phyloP scores from a whole-genome alignment of 2,329 filamentous ascomycete genomes.

The Penicillium brevicompactum region DNA sequence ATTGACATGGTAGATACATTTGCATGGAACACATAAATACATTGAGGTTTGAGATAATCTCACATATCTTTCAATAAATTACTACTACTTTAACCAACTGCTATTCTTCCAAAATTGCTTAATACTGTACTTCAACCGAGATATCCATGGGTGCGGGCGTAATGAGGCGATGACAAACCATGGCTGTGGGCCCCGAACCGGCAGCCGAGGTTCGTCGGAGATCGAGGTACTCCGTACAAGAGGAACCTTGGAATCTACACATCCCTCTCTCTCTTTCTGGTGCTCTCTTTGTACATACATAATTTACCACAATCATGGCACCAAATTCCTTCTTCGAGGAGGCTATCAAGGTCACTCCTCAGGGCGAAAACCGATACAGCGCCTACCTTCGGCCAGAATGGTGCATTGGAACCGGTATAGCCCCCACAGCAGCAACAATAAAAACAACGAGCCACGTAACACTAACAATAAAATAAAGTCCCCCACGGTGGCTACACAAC shows the following conservation, averaged over 20 bases:
- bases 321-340: slow-evolving; percentile 38
- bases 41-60: background rate
- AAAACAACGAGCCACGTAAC: slow-evolving; percentile 15
- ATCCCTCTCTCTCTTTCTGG: background rate
- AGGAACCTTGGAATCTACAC: background rate
- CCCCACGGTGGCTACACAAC: slow-evolving; percentile 73
- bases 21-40: slow-evolving; percentile 1
- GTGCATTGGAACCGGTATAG: slow-evolving; percentile 64
- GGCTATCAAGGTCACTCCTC: slow-evolving; percentile 39
- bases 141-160: background rate
- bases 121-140: too few relatives aligned
- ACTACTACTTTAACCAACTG: background rate
- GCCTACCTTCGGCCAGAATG: slow-evolving; percentile 60
- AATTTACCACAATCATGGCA: slow-evolving; percentile 6
- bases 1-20: background rate
- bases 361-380: slow-evolving; percentile 59
- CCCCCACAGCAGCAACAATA: slow-evolving; percentile 12
- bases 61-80: background rate
- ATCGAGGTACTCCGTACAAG: background rate
- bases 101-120: background rate
- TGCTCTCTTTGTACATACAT: background rate
- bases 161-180: background rate
- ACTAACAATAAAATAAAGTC: slow-evolving; percentile 49
- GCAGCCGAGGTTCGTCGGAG: slow-evolving; percentile 9
- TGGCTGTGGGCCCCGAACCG: background rate